Percentiles rank a stretch among this genome's conserved stretches.
phyloP scores from a whole-genome alignment of 116 monocot genomes.

The Papilionanthe hybrid region DNA sequence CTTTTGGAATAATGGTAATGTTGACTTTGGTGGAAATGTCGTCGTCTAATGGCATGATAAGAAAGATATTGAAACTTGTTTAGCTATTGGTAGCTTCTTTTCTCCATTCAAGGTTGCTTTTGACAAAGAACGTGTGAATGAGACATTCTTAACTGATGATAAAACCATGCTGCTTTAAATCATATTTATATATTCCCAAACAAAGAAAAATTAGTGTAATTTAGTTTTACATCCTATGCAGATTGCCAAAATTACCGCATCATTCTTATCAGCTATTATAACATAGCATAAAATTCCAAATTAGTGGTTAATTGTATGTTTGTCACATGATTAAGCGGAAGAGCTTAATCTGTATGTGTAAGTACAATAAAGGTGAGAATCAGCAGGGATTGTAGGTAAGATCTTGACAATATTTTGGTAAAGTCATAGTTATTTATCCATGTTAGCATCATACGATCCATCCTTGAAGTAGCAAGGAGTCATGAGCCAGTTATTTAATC shows the following conservation, averaged over 20 bases:
- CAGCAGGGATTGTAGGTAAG: too few relatives aligned
- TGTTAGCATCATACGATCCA: not conserved
- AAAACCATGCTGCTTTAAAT: not conserved
- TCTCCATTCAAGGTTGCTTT: not conserved
- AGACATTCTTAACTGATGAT: not conserved
- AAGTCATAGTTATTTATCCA: too few relatives aligned
- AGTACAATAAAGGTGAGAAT: too few relatives aligned
- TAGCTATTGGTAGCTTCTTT: not conserved
- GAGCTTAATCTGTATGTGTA: too few relatives aligned
- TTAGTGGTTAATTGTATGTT: not conserved
- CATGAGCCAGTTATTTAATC: not conserved
- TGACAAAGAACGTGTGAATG: not conserved
- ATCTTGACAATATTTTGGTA: too few relatives aligned
- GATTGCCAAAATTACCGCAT: not conserved
- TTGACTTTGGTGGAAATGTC: not conserved
- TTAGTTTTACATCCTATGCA: not conserved
- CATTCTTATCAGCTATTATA: not conserved
- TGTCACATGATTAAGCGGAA: too few relatives aligned
- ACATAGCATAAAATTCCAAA: not conserved
- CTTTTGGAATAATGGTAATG: too few relatives aligned
- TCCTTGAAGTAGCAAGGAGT: not conserved
- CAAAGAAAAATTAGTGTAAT: not conserved
- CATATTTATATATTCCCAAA: not conserved
- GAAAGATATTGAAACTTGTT: not conserved
- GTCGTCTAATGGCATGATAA: not conserved